These are phyloP conservation scores for Aspergillus cavernicola DNA, from an alignment of 495 filamentous ascomycete genomes.

Conservation along the genomic window DNA sequence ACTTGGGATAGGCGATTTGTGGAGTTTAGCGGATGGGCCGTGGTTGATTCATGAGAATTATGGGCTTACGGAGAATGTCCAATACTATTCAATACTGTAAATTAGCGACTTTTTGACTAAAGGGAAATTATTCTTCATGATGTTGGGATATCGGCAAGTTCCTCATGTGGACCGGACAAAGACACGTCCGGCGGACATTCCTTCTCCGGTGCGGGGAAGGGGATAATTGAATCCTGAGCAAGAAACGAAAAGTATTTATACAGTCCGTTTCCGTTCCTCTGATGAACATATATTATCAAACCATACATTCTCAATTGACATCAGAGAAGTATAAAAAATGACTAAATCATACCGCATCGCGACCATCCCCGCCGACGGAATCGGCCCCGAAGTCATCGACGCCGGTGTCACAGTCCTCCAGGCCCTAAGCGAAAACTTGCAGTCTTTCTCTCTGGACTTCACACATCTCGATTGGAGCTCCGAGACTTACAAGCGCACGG, in stretches of 20 bases:
- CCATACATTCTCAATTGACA: too few species aligned
- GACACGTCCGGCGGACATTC: conserved; percentile 13
- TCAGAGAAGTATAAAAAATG: neutral
- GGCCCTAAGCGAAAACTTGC: conserved; percentile 38
- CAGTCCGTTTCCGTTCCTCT: neutral
- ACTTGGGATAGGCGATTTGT: conserved; percentile 26
- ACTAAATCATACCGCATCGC: conserved; percentile 42
- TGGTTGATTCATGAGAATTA: conserved; percentile 39
- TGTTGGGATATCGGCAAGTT: too few species aligned
- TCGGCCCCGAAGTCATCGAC: conserved; percentile 51
- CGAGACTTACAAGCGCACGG: conserved; percentile 49
- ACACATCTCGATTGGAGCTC: conserved; percentile 50
- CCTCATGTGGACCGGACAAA: conserved; percentile 9
- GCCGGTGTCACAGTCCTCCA: conserved; percentile 46
- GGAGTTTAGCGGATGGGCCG: conserved; percentile 41
- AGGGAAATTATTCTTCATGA: neutral
- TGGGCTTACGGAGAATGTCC: conserved; percentile 7
- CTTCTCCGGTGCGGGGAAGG: conserved; percentile 7
- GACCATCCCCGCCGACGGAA: conserved; percentile 52
- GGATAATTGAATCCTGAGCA: neutral
- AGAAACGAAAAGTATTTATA: conserved; percentile 8
- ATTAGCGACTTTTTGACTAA: neutral
- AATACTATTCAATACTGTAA: neutral
- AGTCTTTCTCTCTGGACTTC: conserved; percentile 48
- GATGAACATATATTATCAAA: too few species aligned